Evolutionary conservation across 352 stramenopile species (phyloP).

Genomic region (Phytophthora pistaciae): DNA sequence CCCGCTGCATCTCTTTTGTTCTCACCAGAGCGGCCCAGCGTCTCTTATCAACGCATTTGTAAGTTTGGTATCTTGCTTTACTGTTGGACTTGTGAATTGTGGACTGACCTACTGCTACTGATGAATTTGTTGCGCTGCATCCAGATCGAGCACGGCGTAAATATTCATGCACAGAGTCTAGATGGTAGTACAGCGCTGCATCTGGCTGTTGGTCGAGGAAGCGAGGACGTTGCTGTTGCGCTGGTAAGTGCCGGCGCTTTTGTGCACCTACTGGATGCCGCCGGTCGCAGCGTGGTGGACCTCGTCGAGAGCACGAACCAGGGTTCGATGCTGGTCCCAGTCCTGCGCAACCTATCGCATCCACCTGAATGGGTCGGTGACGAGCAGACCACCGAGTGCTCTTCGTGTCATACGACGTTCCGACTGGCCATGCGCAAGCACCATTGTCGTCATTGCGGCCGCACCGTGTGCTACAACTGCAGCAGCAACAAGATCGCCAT

Average conservation of each 20-base stretch:
- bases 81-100: background rate
- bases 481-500: conserved; percentile 87
- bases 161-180: conserved; percentile 84
- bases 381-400: conserved; percentile 77
- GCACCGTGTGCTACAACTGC: conserved; percentile 89
- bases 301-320: conserved; percentile 86
- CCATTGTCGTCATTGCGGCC: conserved; percentile 85
- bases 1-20: conserved; percentile 86
- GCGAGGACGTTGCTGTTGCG: conserved; percentile 74
- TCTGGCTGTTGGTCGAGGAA: conserved; percentile 78
- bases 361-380: conserved; percentile 73
- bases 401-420: conserved; percentile 78
- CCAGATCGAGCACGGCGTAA: conserved; percentile 82
- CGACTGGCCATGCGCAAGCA: conserved; percentile 87
- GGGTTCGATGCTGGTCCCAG: conserved; percentile 80
- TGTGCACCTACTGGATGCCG: conserved; percentile 84
- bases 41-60: conserved; percentile 86
- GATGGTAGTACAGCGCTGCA: conserved; percentile 88
- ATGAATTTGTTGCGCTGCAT: background rate
- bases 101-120: background rate
- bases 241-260: conserved; percentile 80
- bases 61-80: conserved; percentile 38
- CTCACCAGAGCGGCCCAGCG: conserved; percentile 75
- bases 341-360: conserved; percentile 79
- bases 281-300: conserved; percentile 84